A percentile compares a stretch with the other conserved stretches of the same genome.
These are phyloP conservation scores for Aspergillus persii DNA, from an alignment of 2,329 filamentous ascomycete species.

Conservation along the genomic window DNA sequence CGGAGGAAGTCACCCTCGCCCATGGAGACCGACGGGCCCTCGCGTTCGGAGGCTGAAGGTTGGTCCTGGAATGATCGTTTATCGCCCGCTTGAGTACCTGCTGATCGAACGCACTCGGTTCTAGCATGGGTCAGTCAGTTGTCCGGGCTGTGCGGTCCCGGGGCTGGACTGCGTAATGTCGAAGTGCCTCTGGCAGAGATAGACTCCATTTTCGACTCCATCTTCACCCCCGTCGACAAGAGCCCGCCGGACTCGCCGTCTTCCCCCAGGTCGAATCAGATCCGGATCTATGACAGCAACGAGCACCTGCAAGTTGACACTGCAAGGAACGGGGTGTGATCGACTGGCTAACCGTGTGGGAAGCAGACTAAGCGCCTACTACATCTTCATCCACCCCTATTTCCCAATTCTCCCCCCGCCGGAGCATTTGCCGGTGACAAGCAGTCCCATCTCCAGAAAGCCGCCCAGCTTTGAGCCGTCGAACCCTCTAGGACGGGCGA, in stretches of 20 bases:
- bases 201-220: constrained; percentile 49
- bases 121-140: constrained; percentile 19
- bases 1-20: not conserved
- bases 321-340: not conserved
- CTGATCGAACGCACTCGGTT: not conserved
- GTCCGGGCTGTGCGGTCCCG: constrained; percentile 40
- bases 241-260: not conserved
- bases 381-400: constrained; percentile 31
- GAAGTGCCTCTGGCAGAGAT: constrained; percentile 49
- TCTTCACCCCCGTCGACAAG: constrained; percentile 12
- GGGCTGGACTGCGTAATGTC: constrained; percentile 49
- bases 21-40: not conserved
- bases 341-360: not conserved
- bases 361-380: constrained; percentile 29
- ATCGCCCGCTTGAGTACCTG: not conserved
- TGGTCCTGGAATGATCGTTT: not conserved
- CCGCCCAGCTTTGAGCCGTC: constrained; percentile 15
- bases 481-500: constrained; percentile 27
- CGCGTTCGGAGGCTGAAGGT: not conserved
- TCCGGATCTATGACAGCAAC: constrained; percentile 45
- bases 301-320: constrained; percentile 40
- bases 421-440: constrained; percentile 11
- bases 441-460: constrained; percentile 12
- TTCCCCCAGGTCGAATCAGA: constrained; percentile 20
- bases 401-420: constrained; percentile 30